phyloP scores from a whole-genome alignment of 129 eudicot species.

The Chrysanthemum lavandulifolium region DNA sequence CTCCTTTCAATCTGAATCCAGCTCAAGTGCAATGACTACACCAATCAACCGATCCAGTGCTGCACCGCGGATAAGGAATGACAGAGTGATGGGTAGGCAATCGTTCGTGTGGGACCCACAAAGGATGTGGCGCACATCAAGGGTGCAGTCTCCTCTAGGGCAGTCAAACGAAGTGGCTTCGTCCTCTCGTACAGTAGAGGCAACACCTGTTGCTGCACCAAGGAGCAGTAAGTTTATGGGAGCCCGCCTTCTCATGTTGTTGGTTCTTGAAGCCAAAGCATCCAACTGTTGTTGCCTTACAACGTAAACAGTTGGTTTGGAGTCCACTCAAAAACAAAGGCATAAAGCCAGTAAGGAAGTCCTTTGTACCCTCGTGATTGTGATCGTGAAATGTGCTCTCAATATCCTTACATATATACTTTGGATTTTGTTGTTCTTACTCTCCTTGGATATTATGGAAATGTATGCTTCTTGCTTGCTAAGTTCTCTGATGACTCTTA shows the following conservation, averaged over 20 bases:
- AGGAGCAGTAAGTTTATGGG: constrained; percentile 77
- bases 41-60: constrained; percentile 39
- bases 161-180: constrained; percentile 18
- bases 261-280: constrained; percentile 86
- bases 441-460: neutral
- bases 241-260: constrained; percentile 57
- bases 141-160: constrained; percentile 50
- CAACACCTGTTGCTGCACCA: constrained; percentile 47
- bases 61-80: constrained; percentile 36
- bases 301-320: constrained; percentile 73
- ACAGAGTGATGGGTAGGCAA: constrained; percentile 49
- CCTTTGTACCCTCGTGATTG: constrained; percentile 33
- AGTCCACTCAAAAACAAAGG: constrained; percentile 60
- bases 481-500: neutral
- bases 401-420: too few relatives aligned
- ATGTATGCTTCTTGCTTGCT: constrained; percentile 6
- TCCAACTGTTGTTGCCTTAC: constrained; percentile 77
- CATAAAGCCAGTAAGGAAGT: constrained; percentile 41
- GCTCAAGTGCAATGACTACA: constrained; percentile 36
- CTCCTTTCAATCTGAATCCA: constrained; percentile 46
- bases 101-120: constrained; percentile 75
- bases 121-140: constrained; percentile 32
- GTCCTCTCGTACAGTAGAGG: constrained; percentile 33
- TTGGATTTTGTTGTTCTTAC: neutral
- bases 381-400: neutral